These are phyloP conservation scores for Copromyces sp. DNA, from an alignment of 495 filamentous ascomycete genomes.

Conservation along the genomic window DNA sequence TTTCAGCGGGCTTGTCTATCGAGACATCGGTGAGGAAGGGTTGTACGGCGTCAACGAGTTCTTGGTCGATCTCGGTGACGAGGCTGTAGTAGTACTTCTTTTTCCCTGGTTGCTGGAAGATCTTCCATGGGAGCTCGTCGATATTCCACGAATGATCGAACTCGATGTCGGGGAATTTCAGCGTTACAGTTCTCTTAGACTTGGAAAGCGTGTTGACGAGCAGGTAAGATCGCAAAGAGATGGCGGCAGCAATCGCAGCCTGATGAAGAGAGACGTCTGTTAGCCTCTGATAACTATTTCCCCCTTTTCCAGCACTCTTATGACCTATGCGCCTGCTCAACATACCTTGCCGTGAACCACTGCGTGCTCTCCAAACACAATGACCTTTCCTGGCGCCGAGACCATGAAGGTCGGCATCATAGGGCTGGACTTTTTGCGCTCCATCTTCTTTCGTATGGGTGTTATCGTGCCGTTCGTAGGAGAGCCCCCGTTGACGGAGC, in stretches of 20 bases:
- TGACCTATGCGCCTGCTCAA: background rate
- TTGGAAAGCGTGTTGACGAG: conserved; percentile 86
- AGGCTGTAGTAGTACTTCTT: conserved; percentile 89
- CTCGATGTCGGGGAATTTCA: conserved; percentile 79
- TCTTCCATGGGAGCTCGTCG: conserved; percentile 72
- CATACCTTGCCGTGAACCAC: conserved; percentile 85
- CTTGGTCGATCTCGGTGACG: conserved; percentile 72
- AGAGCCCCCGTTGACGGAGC: conserved; percentile 16
- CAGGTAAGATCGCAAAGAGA: conserved; percentile 90
- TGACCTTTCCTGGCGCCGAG: conserved; percentile 93
- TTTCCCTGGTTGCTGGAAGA: conserved; percentile 68
- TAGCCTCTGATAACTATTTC: background rate
- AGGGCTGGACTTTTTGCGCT: conserved; percentile 44
- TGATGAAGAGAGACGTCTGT: conserved; percentile 17
- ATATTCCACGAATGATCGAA: conserved; percentile 88
- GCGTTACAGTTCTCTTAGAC: conserved; percentile 69
- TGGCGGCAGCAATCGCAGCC: conserved; percentile 86
- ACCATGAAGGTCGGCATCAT: conserved; percentile 90
- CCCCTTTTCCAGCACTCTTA: background rate
- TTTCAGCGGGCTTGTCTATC: conserved; percentile 45
- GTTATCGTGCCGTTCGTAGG: conserved; percentile 9
- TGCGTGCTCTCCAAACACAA: conserved; percentile 93
- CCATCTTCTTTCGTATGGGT: conserved; percentile 19
- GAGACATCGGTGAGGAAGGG: conserved; percentile 66
- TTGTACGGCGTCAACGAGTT: conserved; percentile 66